phyloP scores from a whole-genome alignment of 2,329 filamentous ascomycete species.

The Plectosphaerella cucumerina region DNA sequence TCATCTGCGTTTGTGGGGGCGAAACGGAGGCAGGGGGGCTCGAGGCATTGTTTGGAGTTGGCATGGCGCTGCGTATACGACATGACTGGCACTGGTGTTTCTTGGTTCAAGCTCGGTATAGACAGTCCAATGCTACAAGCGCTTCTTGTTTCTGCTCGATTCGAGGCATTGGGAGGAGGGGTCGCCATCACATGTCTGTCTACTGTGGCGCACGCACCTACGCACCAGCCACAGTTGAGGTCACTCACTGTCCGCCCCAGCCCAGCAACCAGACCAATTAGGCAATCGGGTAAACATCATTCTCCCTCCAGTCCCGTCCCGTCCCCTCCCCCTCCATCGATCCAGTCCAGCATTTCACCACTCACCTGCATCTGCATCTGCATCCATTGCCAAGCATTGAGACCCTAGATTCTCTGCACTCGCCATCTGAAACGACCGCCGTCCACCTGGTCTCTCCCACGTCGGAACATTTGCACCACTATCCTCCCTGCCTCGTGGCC shows the following conservation, averaged over 20 bases:
- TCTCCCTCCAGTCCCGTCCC: not conserved
- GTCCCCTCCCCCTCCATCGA: not conserved
- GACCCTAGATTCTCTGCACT: not conserved
- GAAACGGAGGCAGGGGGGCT: too few species aligned
- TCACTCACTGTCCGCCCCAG: not conserved
- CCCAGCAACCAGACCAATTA: constrained; percentile 25
- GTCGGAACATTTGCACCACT: constrained; percentile 1
- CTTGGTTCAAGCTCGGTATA: too few species aligned
- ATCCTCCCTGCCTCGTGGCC: constrained; percentile 7
- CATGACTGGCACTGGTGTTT: too few species aligned
- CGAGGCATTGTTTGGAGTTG: too few species aligned
- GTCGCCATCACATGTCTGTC: too few species aligned
- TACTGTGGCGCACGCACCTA: not conserved
- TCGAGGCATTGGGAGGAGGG: too few species aligned
- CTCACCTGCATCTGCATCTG: not conserved
- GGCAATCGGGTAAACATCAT: constrained; percentile 23
- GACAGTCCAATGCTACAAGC: too few species aligned
- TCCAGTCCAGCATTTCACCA: not conserved
- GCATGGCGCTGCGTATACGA: too few species aligned
- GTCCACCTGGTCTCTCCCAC: constrained; percentile 9
- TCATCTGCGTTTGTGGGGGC: too few species aligned
- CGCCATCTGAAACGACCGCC: not conserved
- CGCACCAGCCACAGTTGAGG: not conserved
- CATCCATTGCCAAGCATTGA: constrained; percentile 2
- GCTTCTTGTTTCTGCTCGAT: too few species aligned